phyloP scores from a whole-genome alignment of 2,329 filamentous ascomycete genomes.

The Botrytis tulipae region DNA sequence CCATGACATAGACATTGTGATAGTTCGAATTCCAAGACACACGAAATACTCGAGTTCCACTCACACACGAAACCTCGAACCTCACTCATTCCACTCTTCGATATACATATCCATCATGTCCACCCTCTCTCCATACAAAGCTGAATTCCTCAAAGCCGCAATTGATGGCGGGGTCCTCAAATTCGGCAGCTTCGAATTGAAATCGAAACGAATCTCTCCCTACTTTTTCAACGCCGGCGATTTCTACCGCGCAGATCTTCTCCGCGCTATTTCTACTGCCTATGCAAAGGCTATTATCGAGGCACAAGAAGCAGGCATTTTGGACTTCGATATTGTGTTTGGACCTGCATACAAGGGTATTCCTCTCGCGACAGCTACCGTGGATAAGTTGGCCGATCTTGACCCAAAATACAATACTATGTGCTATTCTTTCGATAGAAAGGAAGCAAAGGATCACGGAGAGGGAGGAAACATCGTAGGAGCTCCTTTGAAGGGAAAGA shows the following conservation, averaged over 20 bases:
- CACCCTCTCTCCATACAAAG: slow-evolving; percentile 62
- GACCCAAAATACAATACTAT: slow-evolving; percentile 66
- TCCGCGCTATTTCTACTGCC: slow-evolving; percentile 74
- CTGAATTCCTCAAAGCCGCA: slow-evolving; percentile 68
- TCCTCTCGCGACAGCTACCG: slow-evolving; percentile 76
- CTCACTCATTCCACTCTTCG: not conserved
- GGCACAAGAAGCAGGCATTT: slow-evolving; percentile 42
- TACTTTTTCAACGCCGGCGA: slow-evolving; percentile 98
- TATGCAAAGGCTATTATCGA: slow-evolving; percentile 67
- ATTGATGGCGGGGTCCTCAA: slow-evolving; percentile 69
- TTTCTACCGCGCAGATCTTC: slow-evolving; percentile 78
- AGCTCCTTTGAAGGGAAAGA: slow-evolving; percentile 78
- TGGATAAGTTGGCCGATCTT: slow-evolving; percentile 71
- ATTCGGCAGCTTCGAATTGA: slow-evolving; percentile 84
- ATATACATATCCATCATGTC: slow-evolving; percentile 24
- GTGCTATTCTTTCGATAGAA: slow-evolving; percentile 90
- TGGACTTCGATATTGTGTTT: slow-evolving; percentile 82
- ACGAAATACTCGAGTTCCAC: not conserved
- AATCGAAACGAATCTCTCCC: slow-evolving; percentile 85
- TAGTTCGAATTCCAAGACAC: not conserved
- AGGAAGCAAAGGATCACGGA: slow-evolving; percentile 94
- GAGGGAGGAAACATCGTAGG: slow-evolving; percentile 94
- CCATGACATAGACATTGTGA: slow-evolving; percentile 1
- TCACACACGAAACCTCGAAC: not conserved
- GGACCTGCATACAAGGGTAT: slow-evolving; percentile 97